Evolutionary conservation across 306 rosid species (phyloP), one percentile per base, ranked within the genome.

Genomic region (Dalbergia cultrata): DNA sequence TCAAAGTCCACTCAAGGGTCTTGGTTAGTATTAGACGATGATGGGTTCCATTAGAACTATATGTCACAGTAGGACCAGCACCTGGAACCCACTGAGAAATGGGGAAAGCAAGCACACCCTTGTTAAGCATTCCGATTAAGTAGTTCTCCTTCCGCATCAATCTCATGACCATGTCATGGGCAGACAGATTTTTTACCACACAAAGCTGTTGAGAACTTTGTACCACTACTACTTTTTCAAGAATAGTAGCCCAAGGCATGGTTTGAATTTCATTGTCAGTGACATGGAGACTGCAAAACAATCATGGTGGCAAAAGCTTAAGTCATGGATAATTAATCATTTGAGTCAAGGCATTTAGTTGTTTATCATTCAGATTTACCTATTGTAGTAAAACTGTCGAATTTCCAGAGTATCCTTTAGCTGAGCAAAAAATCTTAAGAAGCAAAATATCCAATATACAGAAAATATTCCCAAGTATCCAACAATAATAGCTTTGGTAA

Each of bases 101-200:
- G 39, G 99, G 98, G 78, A 95, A 93, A 68, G 98, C 93, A 76
- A 95, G 96, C 52, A 95, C 88, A 63, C 98, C 98, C 82, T 91
- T 93, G 91, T 95, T 95, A 56, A 95, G 87, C 97, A 95, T 90
- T 76, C 99, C 98, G 22, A 95, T 93, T 79, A 95, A 83, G 86
- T 93, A 95, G 84, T 95, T 95, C 83, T 95, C 98, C 89, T 93
- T 95, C 83, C 99, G 93, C 99, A 95, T 95, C 86, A 95, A 74
- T 34, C 99, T 91, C 98, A 93, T 93, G 37, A 95, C 87, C 74
- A 93, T 86, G 76, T 95, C 97, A 81, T 95, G 99, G 67, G 92
- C 96, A 89, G 98, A 88, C 78, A 93, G 97, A 86, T 93, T 90
- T 82, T 87, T 95, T 22, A 91, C 92, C 80, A 95, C 93, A 86